Base-by-base conservation (phyloP, 805 yeast genomes). In the Ogataea allantospora region DNA sequence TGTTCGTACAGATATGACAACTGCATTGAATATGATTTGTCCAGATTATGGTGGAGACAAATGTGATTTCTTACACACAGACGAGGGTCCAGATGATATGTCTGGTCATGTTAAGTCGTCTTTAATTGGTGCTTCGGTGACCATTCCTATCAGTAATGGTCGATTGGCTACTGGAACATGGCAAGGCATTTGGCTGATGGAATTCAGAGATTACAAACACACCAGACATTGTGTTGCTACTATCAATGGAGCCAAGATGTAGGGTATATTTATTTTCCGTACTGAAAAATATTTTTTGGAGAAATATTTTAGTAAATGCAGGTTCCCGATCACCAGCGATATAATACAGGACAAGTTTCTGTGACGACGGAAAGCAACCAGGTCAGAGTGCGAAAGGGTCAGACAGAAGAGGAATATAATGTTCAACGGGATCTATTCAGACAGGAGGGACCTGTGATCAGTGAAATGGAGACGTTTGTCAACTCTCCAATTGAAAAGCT, bases 11-110 rank as follows among this genome's bases (percentile, higher is more conserved):
- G 95, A 85, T 53, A 71, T 86, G 85, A 68, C 71, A 7, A 68
- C 71, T 16, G 75, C 83, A 1, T 60, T 86, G 48, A 82, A 78
- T 50, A 63, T 75, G 35, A 65, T 84, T 40, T 85, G 76, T 3
- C 95, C 95, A 0, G 91, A 84, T 51, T 72, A 71, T 42, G 73
- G 68, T 6, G 66, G 66, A 36, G 68, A 60, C 14, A 49, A 55
- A 30, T 56, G 61, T 24, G 32, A 28, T 3, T 82, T 80, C 49
- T 52, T 71, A 30, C 89, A 80, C 56, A 75, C 72, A 10, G 91
- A 82, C 38, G 95, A 85, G 59, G 95, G 87, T 1, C 71, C 84
- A 3, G 95, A 86, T 55, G 95, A 85, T 56, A 81, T 84, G 88
- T 86, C 91, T 2, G 84, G 89, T 0, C 95, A 85, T 58, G 78